Base-by-base conservation (phyloP, 2,329 filamentous ascomycete species). In the Capronia epimyces region DNA sequence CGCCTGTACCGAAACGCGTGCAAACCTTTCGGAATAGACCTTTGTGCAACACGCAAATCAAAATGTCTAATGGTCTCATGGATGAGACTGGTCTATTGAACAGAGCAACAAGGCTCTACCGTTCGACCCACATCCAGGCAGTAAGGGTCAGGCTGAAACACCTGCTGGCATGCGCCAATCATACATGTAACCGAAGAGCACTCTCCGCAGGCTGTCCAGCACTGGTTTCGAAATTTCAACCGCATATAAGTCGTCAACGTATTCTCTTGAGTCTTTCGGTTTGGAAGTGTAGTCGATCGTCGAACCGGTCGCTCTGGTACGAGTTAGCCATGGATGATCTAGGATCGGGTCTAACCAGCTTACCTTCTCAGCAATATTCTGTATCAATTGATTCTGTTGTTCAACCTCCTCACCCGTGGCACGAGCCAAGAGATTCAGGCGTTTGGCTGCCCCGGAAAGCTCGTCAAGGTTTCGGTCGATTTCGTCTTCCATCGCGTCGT, bases 341-440 rank as follows among this genome's bases (percentile, higher is more conserved):
- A 25, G 20, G 10, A 45, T 9, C 18, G 9, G 8, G 4, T 15
- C 18, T 13, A 25, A 37, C n/a, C 13, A 31, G 22, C 49, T 53
- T 70, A 86, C 86, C 84, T 94, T 94, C 59, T 74, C 74, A 58
- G 80, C 86, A 64, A 96, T 88, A 52, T 83, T 78, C 56, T 86
- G 83, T 63, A 95, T 84, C 63, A 83, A 78, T 62, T 78, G 78
- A 69, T 94, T 94, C 72, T 94, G 87, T 51, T 78, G 72, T 55
- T 88, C 83, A 20, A 93, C 77, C 66, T 93, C 87, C 41, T 79
- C 74, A 42, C 84, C 84, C 64, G 89, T 90, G 40, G 85, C 86
- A 59, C 78, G 75, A 13, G 86, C 87, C 18, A 93, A 74, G 57
- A 77, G 73, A 63, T 94, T 89, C 65, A 95, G 72, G 58, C 84